Evolutionary conservation across 2,329 filamentous ascomycete species (phyloP).

Genomic region (Aspergillus sp.): DNA sequence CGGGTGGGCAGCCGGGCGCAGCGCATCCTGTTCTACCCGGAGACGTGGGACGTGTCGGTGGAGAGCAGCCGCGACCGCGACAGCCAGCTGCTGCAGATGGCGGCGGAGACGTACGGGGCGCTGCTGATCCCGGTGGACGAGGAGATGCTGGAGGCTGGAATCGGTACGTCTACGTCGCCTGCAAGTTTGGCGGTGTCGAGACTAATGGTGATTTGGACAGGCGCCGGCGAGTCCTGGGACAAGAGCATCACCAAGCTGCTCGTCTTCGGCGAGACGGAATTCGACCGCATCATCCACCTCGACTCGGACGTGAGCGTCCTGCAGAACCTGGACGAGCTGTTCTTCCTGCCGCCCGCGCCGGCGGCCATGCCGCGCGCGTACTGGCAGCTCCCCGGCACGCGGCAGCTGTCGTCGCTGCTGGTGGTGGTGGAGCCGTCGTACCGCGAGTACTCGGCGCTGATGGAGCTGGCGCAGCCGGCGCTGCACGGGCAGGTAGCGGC

Average conservation of each 20-base stretch:
- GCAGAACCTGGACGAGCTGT: conserved; percentile 67
- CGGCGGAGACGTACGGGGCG: conserved; percentile 50
- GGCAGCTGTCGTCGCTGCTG: conserved; percentile 59
- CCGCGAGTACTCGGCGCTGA: conserved; percentile 43
- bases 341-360: conserved; percentile 60
- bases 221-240: conserved; percentile 55
- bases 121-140: conserved; percentile 50
- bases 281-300: conserved; percentile 56
- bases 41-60: conserved; percentile 37
- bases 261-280: conserved; percentile 66
- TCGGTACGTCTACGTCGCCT: conserved; percentile 17
- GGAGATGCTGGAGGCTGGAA: conserved; percentile 28
- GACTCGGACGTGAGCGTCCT: conserved; percentile 66
- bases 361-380: conserved; percentile 71
- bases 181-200: background rate
- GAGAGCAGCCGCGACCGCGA: conserved; percentile 30
- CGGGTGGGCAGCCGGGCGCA: conserved; percentile 40
- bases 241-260: conserved; percentile 67
- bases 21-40: conserved; percentile 42
- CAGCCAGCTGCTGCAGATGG: conserved; percentile 49
- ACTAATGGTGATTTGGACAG: conserved; percentile 8
- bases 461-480: conserved; percentile 25
- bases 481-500: conserved; percentile 27
- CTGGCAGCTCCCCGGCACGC: conserved; percentile 59
- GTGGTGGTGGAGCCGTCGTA: conserved; percentile 61